phyloP scores from a whole-genome alignment of 768 basidiomycete species.

The Chalciporus chontae region DNA sequence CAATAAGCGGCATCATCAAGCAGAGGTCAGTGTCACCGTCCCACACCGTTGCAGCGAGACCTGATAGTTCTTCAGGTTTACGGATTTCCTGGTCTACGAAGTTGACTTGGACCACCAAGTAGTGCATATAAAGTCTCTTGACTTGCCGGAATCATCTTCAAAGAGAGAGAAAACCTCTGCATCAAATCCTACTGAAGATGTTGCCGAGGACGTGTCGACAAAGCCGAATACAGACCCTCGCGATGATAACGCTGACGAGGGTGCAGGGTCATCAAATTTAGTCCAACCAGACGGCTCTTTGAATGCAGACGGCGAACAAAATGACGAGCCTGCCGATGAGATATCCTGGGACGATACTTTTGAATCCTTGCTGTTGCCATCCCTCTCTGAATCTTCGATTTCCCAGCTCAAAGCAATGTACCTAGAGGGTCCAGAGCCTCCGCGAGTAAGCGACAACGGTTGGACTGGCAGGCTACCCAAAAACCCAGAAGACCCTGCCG shows the following conservation, averaged over 20 bases:
- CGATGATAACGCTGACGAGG: not conserved
- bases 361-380: conserved; percentile 51
- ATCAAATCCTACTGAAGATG: conserved; percentile 17
- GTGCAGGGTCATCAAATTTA: conserved; percentile 5
- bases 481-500: conserved; percentile 23
- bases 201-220: conserved; percentile 11
- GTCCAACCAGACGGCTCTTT: not conserved
- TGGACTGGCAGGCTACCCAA: conserved; percentile 57
- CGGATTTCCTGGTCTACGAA: conserved; percentile 95
- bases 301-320: not conserved
- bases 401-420: conserved; percentile 66
- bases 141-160: conserved; percentile 56
- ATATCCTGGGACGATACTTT: conserved; percentile 69
- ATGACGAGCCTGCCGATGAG: conserved; percentile 13
- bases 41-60: not conserved
- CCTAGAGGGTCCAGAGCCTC: conserved; percentile 78
- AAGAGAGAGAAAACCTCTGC: conserved; percentile 38
- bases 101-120: conserved; percentile 79
- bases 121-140: conserved; percentile 76
- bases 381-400: conserved; percentile 61
- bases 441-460: conserved; percentile 67
- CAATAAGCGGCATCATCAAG: conserved; percentile 92
- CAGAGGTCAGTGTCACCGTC: conserved; percentile 62
- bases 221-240: conserved; percentile 12
- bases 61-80: conserved; percentile 60